phyloP scores from a whole-genome alignment of 345 rosid species.

The Microthlaspi erraticum region DNA sequence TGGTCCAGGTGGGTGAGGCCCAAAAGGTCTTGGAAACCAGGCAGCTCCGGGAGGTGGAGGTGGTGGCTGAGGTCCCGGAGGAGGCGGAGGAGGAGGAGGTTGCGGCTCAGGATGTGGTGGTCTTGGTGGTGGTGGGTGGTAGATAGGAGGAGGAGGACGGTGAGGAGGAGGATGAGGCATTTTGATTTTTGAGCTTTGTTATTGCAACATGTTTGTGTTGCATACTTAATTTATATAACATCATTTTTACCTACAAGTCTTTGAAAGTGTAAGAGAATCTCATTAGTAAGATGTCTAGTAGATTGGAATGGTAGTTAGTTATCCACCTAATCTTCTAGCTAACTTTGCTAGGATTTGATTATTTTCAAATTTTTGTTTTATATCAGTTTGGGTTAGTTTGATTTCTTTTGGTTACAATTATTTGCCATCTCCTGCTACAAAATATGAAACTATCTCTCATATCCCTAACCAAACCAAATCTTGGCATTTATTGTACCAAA shows the following conservation, averaged over 20 bases:
- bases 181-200: conserved; percentile 13
- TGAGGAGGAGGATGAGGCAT: conserved; percentile 33
- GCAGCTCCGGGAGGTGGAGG: conserved; percentile 35
- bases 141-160: conserved; percentile 23
- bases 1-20: conserved; percentile 30
- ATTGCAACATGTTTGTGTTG: conserved; percentile 22
- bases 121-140: conserved; percentile 33
- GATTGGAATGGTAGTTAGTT: conserved; percentile 36
- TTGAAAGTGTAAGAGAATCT: conserved; percentile 16
- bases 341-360: too few relatives aligned
- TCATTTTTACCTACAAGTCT: conserved; percentile 30
- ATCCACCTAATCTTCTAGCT: conserved; percentile 28
- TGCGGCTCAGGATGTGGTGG: conserved; percentile 31
- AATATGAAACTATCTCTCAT: too few relatives aligned
- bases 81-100: conserved; percentile 33
- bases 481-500: neutral
- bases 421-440: too few relatives aligned
- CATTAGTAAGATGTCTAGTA: neutral
- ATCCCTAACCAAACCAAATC: neutral
- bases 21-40: conserved; percentile 23
- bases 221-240: conserved; percentile 28
- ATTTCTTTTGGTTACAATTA: too few relatives aligned
- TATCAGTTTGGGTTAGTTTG: too few relatives aligned
- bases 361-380: too few relatives aligned
- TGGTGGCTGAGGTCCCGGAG: conserved; percentile 25